Evolutionary conservation across 805 yeast species (phyloP).

Genomic region (Kodamaea restingae): DNA sequence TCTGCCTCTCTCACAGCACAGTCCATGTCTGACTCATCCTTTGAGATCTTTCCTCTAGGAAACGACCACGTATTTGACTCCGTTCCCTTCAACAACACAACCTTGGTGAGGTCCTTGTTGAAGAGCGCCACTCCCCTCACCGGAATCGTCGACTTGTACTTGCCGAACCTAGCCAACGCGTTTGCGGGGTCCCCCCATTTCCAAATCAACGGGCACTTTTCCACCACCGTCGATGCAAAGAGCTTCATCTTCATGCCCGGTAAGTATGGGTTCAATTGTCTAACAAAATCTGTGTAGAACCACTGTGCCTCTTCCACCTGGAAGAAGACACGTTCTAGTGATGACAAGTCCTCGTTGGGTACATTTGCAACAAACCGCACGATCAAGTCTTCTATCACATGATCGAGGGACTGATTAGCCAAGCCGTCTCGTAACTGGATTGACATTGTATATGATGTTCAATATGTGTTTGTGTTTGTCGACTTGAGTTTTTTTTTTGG

Average conservation of each 20-base stretch:
- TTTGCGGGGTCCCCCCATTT: conserved; percentile 79
- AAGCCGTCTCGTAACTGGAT: conserved; percentile 54
- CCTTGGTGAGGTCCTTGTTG: conserved; percentile 63
- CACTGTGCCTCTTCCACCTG: conserved; percentile 98
- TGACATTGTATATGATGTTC: conserved; percentile 42
- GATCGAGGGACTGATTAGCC: conserved; percentile 62
- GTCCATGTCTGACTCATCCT: conserved; percentile 80
- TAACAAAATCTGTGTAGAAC: conserved; percentile 86
- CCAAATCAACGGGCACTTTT: conserved; percentile 74
- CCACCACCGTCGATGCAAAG: conserved; percentile 65
- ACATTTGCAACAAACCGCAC: conserved; percentile 89
- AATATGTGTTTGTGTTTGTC: not conserved
- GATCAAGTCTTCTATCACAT: conserved; percentile 76
- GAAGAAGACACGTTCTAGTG: conserved; percentile 77
- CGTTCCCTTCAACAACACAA: conserved; percentile 78
- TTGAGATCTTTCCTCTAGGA: conserved; percentile 94
- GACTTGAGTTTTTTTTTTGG: conserved; percentile 7
- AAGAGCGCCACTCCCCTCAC: conserved; percentile 94
- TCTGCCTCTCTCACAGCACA: conserved; percentile 90
- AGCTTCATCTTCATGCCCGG: conserved; percentile 75
- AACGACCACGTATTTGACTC: conserved; percentile 86
- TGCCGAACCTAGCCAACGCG: conserved; percentile 74
- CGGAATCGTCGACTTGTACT: conserved; percentile 86
- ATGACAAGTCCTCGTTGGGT: conserved; percentile 84
- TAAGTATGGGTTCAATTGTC: conserved; percentile 65